Conservation (phyloP, 106 monocot genomes). For the Apostasia ramifera region DNA sequence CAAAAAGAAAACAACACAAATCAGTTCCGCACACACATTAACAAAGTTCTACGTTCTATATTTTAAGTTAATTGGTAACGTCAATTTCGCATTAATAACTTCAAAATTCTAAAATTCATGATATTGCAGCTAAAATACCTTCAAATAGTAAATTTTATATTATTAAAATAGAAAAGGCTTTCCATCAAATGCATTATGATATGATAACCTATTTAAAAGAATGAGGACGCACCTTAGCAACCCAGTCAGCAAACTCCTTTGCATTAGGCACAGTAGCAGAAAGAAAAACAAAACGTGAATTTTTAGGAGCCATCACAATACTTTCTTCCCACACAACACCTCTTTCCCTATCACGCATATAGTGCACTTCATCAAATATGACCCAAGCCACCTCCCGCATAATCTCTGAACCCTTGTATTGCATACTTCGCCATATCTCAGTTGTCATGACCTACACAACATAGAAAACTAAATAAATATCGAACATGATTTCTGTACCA, state of each 20-base stretch:
- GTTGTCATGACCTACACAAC: conserved; percentile 85
- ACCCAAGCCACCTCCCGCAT: conserved; percentile 96
- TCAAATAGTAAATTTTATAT: background rate
- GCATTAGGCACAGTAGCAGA: conserved; percentile 99
- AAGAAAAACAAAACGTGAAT: conserved; percentile 86
- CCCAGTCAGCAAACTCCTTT: conserved; percentile 98
- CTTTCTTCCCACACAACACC: conserved; percentile 99
- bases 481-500: background rate
- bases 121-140: background rate
- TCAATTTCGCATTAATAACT: no score
- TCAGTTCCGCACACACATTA: background rate
- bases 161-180: background rate
- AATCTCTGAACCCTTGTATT: conserved; percentile 89
- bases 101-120: no score
- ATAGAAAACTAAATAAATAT: conserved; percentile 3
- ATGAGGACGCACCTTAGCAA: conserved; percentile 67
- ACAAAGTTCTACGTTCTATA: no score
- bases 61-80: no score
- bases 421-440: conserved; percentile 99
- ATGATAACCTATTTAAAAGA: background rate
- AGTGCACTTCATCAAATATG: conserved; percentile 97
- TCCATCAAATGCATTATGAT: background rate
- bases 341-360: conserved; percentile 96
- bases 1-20: background rate
- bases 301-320: conserved; percentile 97